Evolutionary conservation across 805 yeast genomes (phyloP).

Genomic region (Barnettozyma botsteinii): DNA sequence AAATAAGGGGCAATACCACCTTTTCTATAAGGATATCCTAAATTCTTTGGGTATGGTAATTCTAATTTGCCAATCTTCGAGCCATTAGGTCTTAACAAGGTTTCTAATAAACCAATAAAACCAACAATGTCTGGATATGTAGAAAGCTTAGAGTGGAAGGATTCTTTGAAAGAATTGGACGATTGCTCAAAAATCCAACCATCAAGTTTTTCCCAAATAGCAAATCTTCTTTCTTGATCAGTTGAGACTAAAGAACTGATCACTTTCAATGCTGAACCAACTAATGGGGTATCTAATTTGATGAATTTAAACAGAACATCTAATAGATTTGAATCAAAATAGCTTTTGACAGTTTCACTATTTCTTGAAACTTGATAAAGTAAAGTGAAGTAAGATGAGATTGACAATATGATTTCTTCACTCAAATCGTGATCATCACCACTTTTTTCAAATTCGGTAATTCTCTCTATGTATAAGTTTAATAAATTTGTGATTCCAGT

Average conservation of each 20-base stretch:
- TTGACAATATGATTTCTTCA: constrained; percentile 72
- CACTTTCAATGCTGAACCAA: constrained; percentile 52
- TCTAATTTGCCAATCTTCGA: constrained; percentile 33
- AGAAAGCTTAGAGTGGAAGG: constrained; percentile 41
- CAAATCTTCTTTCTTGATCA: constrained; percentile 35
- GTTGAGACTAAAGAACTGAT: constrained; percentile 51
- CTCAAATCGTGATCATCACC: constrained; percentile 54
- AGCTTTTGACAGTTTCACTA: constrained; percentile 29
- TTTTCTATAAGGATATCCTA: constrained; percentile 57
- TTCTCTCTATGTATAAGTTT: constrained; percentile 43
- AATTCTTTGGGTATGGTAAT: constrained; percentile 52
- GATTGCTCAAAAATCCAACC: constrained; percentile 49
- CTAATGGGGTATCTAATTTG: constrained; percentile 40
- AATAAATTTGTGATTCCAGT: constrained; percentile 48
- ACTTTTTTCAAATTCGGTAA: constrained; percentile 30
- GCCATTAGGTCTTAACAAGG: constrained; percentile 26
- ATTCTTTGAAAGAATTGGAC: constrained; percentile 34
- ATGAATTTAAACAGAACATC: constrained; percentile 40
- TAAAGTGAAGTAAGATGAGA: constrained; percentile 69
- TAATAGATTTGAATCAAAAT: constrained; percentile 26
- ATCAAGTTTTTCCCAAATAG: constrained; percentile 68
- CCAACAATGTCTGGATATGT: constrained; percentile 54
- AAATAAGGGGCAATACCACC: constrained; percentile 77
- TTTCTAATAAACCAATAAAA: constrained; percentile 47
- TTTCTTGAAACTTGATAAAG: constrained; percentile 47